Evolutionary conservation across 164 flowering plant species (phyloP).

Genomic region (Euptelea pleiosperma): DNA sequence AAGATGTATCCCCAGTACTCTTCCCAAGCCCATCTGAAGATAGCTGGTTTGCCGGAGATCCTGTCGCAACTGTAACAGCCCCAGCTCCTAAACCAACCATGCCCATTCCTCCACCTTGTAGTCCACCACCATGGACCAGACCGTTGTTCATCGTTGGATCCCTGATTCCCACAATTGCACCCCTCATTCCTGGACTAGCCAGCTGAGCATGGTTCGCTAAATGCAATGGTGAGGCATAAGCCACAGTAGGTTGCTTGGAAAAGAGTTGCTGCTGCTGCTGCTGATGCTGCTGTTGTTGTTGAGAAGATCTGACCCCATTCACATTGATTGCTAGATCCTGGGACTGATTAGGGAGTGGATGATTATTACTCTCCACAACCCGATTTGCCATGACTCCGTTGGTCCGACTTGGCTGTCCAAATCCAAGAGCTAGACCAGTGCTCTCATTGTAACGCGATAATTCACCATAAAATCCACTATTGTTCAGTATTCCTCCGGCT

Average conservation of each 20-base stretch:
- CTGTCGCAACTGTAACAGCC: slow-evolving; percentile 35
- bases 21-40: slow-evolving; percentile 66
- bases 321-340: slow-evolving; percentile 16
- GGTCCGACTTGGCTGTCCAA: slow-evolving; percentile 18
- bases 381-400: slow-evolving; percentile 16
- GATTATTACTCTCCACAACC: slow-evolving; percentile 9
- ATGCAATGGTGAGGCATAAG: slow-evolving; percentile 40
- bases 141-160: slow-evolving; percentile 40
- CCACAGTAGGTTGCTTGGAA: slow-evolving; percentile 35
- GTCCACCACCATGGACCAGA: slow-evolving; percentile 35
- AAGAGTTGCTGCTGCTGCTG: slow-evolving; percentile 34
- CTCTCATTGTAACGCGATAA: slow-evolving; percentile 15
- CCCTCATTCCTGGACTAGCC: slow-evolving; percentile 42
- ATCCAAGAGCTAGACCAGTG: slow-evolving; percentile 24
- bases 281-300: slow-evolving; percentile 15
- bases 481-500: slow-evolving; percentile 12
- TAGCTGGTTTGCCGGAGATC: slow-evolving; percentile 52
- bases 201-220: slow-evolving; percentile 31
- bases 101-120: slow-evolving; percentile 49
- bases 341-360: slow-evolving; percentile 16
- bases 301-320: slow-evolving; percentile 26
- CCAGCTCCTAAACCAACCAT: slow-evolving; percentile 57
- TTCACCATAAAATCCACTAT: slow-evolving; percentile 29
- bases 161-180: slow-evolving; percentile 45
- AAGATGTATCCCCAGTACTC: slow-evolving; percentile 66